phyloP scores from a whole-genome alignment of 805 yeast genomes.

The Diddensiella caesifluorescens region DNA sequence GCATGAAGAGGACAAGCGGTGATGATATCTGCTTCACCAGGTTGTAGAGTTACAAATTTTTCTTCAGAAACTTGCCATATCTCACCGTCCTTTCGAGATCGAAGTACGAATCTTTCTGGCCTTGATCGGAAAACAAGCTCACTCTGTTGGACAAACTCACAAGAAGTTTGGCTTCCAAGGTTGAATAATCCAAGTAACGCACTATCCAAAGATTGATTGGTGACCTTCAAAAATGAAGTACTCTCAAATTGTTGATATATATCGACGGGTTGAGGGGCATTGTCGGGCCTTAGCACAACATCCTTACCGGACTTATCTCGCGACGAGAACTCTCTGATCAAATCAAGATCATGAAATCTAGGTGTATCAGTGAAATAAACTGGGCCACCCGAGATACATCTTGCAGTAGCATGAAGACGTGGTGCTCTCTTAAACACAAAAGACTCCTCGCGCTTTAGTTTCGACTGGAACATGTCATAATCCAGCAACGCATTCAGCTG shows the following conservation, averaged over 20 bases:
- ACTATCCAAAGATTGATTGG: conserved; percentile 6
- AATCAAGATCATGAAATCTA: conserved; percentile 20
- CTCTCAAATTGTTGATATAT: conserved; percentile 17
- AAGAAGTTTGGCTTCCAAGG: conserved; percentile 1
- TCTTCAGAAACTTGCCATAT: conserved; percentile 7
- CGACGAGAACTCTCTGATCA: conserved; percentile 15
- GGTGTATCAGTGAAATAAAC: conserved; percentile 28
- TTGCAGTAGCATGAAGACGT: conserved; percentile 27
- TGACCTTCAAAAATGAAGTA: conserved; percentile 10
- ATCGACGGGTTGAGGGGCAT: conserved; percentile 15
- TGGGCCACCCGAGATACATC: conserved; percentile 32
- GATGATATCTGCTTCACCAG: conserved; percentile 21
- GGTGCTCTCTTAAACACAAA: conserved; percentile 12
- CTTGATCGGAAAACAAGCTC: neutral
- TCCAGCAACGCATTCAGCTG: conserved; percentile 24
- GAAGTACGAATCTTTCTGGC: conserved; percentile 7
- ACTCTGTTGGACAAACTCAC: conserved; percentile 5
- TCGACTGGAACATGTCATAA: conserved; percentile 31
- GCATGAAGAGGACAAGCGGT: conserved; percentile 14
- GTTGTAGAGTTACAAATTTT: conserved; percentile 2
- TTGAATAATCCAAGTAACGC: conserved; percentile 14
- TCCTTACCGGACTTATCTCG: conserved; percentile 6
- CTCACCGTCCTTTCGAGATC: conserved; percentile 13
- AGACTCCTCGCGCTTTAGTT: conserved; percentile 7
- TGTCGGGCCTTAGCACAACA: conserved; percentile 13